Evolutionary conservation across 177 flowering plant genomes (phyloP), one percentile per base, ranked within the genome.

Genomic region (Vitis hybrid): DNA sequence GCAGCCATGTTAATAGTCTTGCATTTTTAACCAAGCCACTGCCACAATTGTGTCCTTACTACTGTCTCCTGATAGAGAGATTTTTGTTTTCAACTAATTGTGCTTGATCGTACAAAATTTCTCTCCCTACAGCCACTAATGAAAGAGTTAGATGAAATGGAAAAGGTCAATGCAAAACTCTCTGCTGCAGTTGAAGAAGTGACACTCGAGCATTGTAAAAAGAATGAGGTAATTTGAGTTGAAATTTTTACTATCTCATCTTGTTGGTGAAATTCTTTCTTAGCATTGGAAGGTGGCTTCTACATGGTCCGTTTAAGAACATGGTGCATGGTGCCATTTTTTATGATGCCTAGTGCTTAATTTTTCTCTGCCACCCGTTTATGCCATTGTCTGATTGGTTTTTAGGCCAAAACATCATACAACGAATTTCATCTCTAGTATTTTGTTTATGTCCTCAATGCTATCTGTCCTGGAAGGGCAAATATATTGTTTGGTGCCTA

Each of bases 131-230:
- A 95, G 99, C 78, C 89, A 64, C 59, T 95, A 59, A 89, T 84
- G 89, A 91, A 95, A 75, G 97, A 93, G 75, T 89, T 93, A 12
- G 96, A 85, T 71, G 94, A 93, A 82, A 88, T 95, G 94, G 97
- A 88, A 67, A 92, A 89, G 79, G 80, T 89, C 52, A 93, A 93
- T 73, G 82, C 88, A 9, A 92, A 91, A 71, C 91, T 95, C 70
- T 87, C 92, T 48, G 82, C 89, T 72, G 97, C 98, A 56, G 86
- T 95, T 48, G 98, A 95, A 81, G 93, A 90, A 81, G 98, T 91
- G 75, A 89, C 94, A 27, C 86, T 87, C 13, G 97, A 89, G 71
- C 97, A 90, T 65, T 75, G 83, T 64, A 88, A 89, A 75, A 95
- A 93, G 79, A 89, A 84, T 52, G 98, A 93, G 99, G 99, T 93